These are phyloP conservation scores for Heimioporus sp. DNA, from an alignment of 768 basidiomycete genomes.

Conservation along the genomic window DNA sequence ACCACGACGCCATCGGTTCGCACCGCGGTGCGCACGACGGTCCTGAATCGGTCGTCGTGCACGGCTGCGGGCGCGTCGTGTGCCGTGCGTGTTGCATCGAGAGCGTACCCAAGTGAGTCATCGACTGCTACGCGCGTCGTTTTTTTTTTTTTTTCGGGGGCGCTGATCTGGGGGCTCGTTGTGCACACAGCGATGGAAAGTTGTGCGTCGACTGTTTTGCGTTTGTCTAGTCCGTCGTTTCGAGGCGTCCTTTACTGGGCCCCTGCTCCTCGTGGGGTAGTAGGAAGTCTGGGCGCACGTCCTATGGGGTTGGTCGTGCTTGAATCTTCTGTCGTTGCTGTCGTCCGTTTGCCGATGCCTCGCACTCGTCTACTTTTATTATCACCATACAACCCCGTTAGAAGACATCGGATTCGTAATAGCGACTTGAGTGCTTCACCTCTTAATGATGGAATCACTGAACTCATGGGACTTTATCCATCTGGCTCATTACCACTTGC, in stretches of 20 bases:
- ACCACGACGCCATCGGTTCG: neutral
- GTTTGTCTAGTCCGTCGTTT: slow-evolving; percentile 12
- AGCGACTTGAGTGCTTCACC: neutral
- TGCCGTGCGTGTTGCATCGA: slow-evolving; percentile 37
- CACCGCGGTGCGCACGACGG: slow-evolving; percentile 3
- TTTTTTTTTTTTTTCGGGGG: neutral
- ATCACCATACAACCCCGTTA: slow-evolving; percentile 4
- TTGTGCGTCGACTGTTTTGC: slow-evolving; percentile 32
- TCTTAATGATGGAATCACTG: no score
- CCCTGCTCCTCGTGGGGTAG: neutral
- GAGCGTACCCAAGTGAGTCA: slow-evolving; percentile 35
- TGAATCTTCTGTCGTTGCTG: neutral
- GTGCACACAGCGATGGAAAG: slow-evolving; percentile 26
- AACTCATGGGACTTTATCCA: no score
- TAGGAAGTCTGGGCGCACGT: neutral
- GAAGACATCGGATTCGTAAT: slow-evolving; percentile 12
- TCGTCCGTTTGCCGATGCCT: slow-evolving; percentile 4
- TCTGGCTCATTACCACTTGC: no score
- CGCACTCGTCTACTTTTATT: slow-evolving; percentile 2
- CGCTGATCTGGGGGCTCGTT: slow-evolving; percentile 7
- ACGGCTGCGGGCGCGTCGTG: slow-evolving; percentile 36
- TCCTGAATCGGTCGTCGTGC: slow-evolving; percentile 13
- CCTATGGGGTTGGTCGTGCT: neutral
- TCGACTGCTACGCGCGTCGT: neutral
- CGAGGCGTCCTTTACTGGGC: no score